Base-by-base conservation (phyloP, 2,329 filamentous ascomycete genomes). In the Paracoccidioides lutzii region DNA sequence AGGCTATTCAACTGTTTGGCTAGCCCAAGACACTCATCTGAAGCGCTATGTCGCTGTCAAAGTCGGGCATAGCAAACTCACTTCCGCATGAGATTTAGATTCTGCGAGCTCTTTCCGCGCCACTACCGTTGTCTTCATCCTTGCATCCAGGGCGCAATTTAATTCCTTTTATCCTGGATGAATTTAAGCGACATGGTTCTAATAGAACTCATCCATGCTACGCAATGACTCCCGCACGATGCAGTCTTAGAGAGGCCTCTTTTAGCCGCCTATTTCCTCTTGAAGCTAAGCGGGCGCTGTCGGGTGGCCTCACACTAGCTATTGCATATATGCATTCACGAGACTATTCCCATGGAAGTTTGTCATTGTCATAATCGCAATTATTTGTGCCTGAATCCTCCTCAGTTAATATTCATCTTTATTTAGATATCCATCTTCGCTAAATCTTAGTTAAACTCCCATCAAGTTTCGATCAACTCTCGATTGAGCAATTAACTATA, bases 1-100 rank as follows among this genome's bases (percentile, higher is more conserved):
- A 6, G 65, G 65, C 4, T 72, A 67, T 58, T 75, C 72, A 3
- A 75, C 70, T 0, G 66, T 74, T 46, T 76, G 70, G 71, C 61
- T 75, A 54, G 67, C 69, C 8, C 65, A 59, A 3, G 71, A 75
- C 53, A 62, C 56, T 52, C 43, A 50, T 5, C n/a, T 56, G 0
- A 55, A 62, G 14, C 55, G 35, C 15, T 68, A 67, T 53, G 63
- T 67, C 55, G 64, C 65, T 33, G 40, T 67, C 3, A 69, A 68
- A 43, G 55, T 67, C 15, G 1, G 55, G 53, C 45, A 63, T 63
- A 42, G 59, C 63, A 45, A 49, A 62, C 41, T 56, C 58, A 2
- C 3, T 43, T 57, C 51, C 40, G 1, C 58, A 52, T 7, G 64
- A 68, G 46, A 59, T 49, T 3, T 59, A 60, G 1, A 44, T 58